Conservation (phyloP, 495 filamentous ascomycete species). For the Neurospora sp. region DNA sequence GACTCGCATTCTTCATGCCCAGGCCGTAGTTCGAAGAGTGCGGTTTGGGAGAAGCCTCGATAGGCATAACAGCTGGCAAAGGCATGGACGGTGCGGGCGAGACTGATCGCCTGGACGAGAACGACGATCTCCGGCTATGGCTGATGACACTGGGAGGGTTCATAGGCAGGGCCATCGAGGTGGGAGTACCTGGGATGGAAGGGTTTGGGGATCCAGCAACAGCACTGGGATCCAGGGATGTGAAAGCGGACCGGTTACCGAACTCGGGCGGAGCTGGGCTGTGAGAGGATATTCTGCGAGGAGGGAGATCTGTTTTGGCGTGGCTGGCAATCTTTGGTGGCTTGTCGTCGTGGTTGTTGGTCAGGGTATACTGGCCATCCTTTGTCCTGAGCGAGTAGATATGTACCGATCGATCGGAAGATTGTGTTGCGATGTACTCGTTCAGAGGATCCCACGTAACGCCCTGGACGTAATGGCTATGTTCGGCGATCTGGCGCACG, state of each 20-base stretch:
- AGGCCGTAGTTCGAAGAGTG: slow-evolving; percentile 43
- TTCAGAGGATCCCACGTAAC: slow-evolving; percentile 98
- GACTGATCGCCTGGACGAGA: slow-evolving; percentile 84
- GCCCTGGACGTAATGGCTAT: slow-evolving; percentile 98
- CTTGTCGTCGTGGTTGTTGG: slow-evolving; percentile 33
- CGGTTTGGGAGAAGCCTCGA: slow-evolving; percentile 78
- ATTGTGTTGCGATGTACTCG: slow-evolving; percentile 96
- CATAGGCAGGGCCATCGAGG: slow-evolving; percentile 85
- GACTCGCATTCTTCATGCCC: slow-evolving; percentile 71
- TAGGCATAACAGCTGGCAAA: slow-evolving; percentile 90
- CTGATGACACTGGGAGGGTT: slow-evolving; percentile 83
- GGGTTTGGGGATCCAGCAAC: slow-evolving; percentile 72
- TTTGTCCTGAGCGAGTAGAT: slow-evolving; percentile 95
- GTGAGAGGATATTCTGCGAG: slow-evolving; percentile 77
- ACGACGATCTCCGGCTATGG: slow-evolving; percentile 88
- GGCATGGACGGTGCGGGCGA: slow-evolving; percentile 95
- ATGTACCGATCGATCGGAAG: slow-evolving; percentile 94
- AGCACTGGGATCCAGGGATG: slow-evolving; percentile 37
- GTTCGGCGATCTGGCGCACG: slow-evolving; percentile 94
- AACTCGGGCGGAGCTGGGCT: slow-evolving; percentile 89
- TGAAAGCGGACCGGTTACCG: slow-evolving; percentile 45
- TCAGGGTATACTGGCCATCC: slow-evolving; percentile 84
- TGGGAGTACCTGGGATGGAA: slow-evolving; percentile 92
- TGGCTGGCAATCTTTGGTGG: slow-evolving; percentile 41
- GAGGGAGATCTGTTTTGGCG: slow-evolving; percentile 82